Evolutionary conservation across 2,329 filamentous ascomycete genomes (phyloP).

Genomic region (Arachnomyces sp.): DNA sequence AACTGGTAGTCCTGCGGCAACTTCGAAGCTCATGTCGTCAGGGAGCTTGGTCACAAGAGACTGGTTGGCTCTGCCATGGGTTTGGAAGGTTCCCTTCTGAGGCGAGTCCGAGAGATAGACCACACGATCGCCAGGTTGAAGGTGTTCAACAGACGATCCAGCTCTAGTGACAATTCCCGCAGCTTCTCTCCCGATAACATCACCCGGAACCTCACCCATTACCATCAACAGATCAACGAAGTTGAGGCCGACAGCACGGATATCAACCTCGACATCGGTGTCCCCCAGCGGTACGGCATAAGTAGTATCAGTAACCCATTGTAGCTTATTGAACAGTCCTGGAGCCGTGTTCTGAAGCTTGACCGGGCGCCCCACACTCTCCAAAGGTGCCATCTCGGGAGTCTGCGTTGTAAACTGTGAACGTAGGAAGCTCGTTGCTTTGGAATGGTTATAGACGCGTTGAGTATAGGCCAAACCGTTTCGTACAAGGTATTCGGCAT

Average conservation of each 20-base stretch:
- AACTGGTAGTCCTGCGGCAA: constrained; percentile 16
- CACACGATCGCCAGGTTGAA: constrained; percentile 33
- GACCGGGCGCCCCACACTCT: constrained; percentile 11
- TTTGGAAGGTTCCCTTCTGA: constrained; percentile 12
- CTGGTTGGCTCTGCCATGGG: constrained; percentile 8
- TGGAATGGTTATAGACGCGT: constrained; percentile 15
- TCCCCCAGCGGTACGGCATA: constrained; percentile 13
- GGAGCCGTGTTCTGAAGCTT: constrained; percentile 13
- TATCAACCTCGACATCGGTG: constrained; percentile 12
- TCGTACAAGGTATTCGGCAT: constrained; percentile 17
- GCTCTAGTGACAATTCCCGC: constrained; percentile 19
- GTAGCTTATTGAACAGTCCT: constrained; percentile 14
- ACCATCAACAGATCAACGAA: constrained; percentile 25
- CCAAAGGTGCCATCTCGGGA: constrained; percentile 11
- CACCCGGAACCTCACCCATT: constrained; percentile 24
- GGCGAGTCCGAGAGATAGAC: constrained; percentile 6
- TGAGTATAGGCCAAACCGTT: constrained; percentile 16
- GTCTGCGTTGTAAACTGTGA: constrained; percentile 9
- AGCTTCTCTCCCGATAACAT: constrained; percentile 29
- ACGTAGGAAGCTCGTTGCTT: constrained; percentile 14
- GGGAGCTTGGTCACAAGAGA: constrained; percentile 12
- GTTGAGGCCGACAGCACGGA: constrained; percentile 10
- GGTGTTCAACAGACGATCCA: constrained; percentile 11
- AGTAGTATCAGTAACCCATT: constrained; percentile 13
- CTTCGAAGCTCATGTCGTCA: constrained; percentile 12